Base-by-base conservation (phyloP, 768 basidiomycete genomes). In the Suillus weaverae region DNA sequence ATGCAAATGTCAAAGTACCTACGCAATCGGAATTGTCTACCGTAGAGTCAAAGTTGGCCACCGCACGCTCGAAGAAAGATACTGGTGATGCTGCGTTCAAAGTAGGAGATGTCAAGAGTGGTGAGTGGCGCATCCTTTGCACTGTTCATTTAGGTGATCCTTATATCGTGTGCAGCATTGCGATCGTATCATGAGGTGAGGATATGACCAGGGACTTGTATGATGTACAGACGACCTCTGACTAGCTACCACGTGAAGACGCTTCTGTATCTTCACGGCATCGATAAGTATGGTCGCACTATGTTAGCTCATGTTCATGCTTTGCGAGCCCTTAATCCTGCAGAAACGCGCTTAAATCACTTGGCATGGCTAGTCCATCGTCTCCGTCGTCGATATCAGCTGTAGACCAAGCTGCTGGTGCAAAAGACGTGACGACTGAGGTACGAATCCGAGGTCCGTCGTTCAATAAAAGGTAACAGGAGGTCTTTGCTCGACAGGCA, bases 111-210 rank as follows among this genome's bases (percentile, higher is more conserved):
- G 65, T 82, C 48, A 84, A 85, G 71, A 81, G 79, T 69, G 90
- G 90, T 90, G 66, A 60, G 84, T 70, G 20, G 32, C 22, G 22
- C 38, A 22, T 22, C 33, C 30, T 60, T 38, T 3, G 14, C 53
- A 35, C 6, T 32, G 53, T 61, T 36, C 35, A 38, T 39, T 11
- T 32, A 3, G 8, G 26, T 60, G 26, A 62, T 62, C 18, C 8
- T 16, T 20, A 16, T 20, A 62, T 62, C 56, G 3, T 13, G 18
- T 63, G 6, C 63, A 94, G 92, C 92, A 62, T 77, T 94, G 33
- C 77, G 83, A 71, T 80, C 80, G 2, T 94, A 94, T 76, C 90
- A 94, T 72, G 83, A 86, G 83, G 92, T 92, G 70, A 66, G 67
- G 64, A 59, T 20, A n/a, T 32, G 30, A 32, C 18, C 18, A 59